Evolutionary conservation across 306 rosid genomes (phyloP), one percentile per base, ranked within the genome.

Genomic region (Luffa aegyptiaca): DNA sequence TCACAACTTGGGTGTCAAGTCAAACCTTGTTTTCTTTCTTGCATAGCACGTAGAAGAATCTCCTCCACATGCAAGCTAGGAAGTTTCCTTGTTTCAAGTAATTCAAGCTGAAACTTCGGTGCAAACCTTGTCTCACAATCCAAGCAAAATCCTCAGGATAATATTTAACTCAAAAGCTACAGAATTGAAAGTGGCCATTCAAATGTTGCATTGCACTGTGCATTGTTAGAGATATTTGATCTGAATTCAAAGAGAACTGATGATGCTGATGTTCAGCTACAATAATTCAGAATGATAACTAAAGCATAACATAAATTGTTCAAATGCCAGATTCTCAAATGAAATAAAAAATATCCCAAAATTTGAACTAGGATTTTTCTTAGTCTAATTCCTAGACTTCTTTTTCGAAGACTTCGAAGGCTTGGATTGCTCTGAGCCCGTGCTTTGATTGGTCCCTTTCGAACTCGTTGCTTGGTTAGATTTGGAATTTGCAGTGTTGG

Each of bases 351-450:
- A 76, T 14, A n/a, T 37, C 26, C 18, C 65, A 21, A 51, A 36
- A 68, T 6, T 46, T 35, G 63, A 11, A 53, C 35, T 18, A 31
- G 78, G 39, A 66, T 51, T 14, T 36, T 21, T 16, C 10, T 14
- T 14, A 57, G 44, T 81, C 44, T 83, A 93, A 61, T 90, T 93
- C 89, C 99, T 90, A 39, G 97, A 95, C 88, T 95, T 95, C 89
- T 95, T 95, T 81, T 87, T 90, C 0, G 92, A 74, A 2, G 88
- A 91, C 89, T 90, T 94, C 13, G 96, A 82, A 71, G 90, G 78
- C 84, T 90, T 89, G 80, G 87, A 35, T 79, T 85, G 90, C 76
- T 89, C 92, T 5, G 87, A 81, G 58, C 8, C 88, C 20, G 93
- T 73, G 83, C 78, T 90, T 78, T 88, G 96, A 3, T 83, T 64